Evolutionary conservation across 306 rosid genomes (phyloP).

Genomic region (Medicago ruthenica): DNA sequence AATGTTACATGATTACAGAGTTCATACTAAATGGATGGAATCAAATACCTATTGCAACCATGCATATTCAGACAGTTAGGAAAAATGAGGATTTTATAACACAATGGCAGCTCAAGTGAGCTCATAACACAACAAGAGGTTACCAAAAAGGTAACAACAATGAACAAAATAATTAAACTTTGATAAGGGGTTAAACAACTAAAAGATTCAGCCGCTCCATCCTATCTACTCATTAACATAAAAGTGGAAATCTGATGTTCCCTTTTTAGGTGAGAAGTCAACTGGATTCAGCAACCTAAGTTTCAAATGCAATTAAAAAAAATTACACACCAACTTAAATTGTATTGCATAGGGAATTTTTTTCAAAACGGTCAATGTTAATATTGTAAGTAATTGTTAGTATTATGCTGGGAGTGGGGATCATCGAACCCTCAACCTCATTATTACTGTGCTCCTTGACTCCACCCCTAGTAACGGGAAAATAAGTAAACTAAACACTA

Average conservation of each 20-base stretch:
- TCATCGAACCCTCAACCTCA: too few species aligned
- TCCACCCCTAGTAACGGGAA: not conserved
- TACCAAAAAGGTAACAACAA: slow-evolving; percentile 18
- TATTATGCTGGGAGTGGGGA: too few species aligned
- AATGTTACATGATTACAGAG: slow-evolving; percentile 16
- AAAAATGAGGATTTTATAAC: not conserved
- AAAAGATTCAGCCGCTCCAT: slow-evolving; percentile 26
- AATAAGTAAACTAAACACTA: not conserved
- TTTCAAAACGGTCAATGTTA: too few species aligned
- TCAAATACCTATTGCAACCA: not conserved
- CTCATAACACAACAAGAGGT: not conserved
- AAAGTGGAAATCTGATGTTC: not conserved
- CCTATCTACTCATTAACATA: not conserved
- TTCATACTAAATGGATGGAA: not conserved
- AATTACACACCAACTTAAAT: slow-evolving; percentile 11
- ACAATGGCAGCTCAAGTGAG: slow-evolving; percentile 29
- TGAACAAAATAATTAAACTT: slow-evolving; percentile 1
- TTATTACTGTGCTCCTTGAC: too few species aligned
- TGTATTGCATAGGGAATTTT: not conserved
- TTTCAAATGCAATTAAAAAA: slow-evolving; percentile 12
- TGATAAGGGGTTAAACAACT: slow-evolving; percentile 1
- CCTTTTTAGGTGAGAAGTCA: slow-evolving; percentile 1
- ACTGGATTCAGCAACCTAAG: slow-evolving; percentile 26
- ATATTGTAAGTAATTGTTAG: too few species aligned
- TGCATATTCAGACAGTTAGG: slow-evolving; percentile 5